These are phyloP conservation scores for Kurtzmaniella natalensis DNA, from an alignment of 1,139 yeast species.

Conservation along the genomic window DNA sequence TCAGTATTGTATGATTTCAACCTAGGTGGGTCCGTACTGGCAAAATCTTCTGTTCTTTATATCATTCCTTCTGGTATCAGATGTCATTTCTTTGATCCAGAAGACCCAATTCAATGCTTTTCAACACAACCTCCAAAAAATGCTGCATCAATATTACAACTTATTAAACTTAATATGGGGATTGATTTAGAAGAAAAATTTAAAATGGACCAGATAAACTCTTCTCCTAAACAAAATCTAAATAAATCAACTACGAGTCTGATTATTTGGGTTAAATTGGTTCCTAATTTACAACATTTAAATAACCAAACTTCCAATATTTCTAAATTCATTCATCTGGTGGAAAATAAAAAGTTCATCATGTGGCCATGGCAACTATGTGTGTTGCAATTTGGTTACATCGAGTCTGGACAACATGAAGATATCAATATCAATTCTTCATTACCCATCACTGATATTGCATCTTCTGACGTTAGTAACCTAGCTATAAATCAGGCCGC, in stretches of 20 bases:
- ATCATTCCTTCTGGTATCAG: slow-evolving; percentile 74
- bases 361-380: slow-evolving; percentile 72
- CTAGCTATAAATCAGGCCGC: too few species aligned
- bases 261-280: slow-evolving; percentile 57
- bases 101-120: slow-evolving; percentile 36
- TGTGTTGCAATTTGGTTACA: slow-evolving; percentile 47
- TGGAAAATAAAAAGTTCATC: slow-evolving; percentile 52
- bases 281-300: slow-evolving; percentile 64
- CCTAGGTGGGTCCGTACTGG: slow-evolving; percentile 6
- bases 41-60: slow-evolving; percentile 44
- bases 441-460: too few species aligned
- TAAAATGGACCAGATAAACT: not conserved
- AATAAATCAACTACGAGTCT: slow-evolving; percentile 8
- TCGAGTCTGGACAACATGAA: too few species aligned
- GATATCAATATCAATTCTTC: slow-evolving; percentile 28
- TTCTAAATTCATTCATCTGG: slow-evolving; percentile 48
- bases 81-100: slow-evolving; percentile 52
- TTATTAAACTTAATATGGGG: slow-evolving; percentile 53
- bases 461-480: too few species aligned
- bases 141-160: slow-evolving; percentile 40
- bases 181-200: slow-evolving; percentile 24
- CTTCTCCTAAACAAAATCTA: not conserved
- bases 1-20: not conserved
- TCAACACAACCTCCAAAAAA: slow-evolving; percentile 49
- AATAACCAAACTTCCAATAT: slow-evolving; percentile 67